Evolutionary conservation across 139 green algal species (phyloP).

Genomic region (Chlamydomonas sp.): DNA sequence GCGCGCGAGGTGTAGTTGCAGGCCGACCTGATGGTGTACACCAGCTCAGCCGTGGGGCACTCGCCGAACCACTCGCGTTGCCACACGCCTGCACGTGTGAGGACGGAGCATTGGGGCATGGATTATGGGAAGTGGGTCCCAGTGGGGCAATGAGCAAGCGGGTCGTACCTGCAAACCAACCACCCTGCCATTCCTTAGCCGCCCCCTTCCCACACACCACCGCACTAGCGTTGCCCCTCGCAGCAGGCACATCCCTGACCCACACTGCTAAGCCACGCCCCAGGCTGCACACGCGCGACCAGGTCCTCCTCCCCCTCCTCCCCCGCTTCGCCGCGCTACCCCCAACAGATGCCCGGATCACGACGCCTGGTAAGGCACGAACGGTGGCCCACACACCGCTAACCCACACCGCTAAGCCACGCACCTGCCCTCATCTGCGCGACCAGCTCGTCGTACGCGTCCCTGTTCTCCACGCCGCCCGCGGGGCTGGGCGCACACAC

Average conservation of each 20-base stretch:
- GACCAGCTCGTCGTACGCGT: slow-evolving; percentile 19
- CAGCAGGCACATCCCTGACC: background rate
- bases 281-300: too few species aligned
- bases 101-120: too few species aligned
- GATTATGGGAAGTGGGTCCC: too few species aligned
- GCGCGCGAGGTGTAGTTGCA: slow-evolving; percentile 2
- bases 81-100: background rate
- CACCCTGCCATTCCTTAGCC: background rate
- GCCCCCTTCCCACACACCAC: background rate
- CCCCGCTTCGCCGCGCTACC: too few species aligned
- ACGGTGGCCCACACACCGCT: background rate
- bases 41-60: slow-evolving; percentile 27
- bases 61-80: slow-evolving; percentile 8
- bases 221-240: too few species aligned
- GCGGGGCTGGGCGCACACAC: background rate
- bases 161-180: too few species aligned
- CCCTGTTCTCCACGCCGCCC: slow-evolving; percentile 14
- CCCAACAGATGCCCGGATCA: too few species aligned
- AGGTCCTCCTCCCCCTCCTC: too few species aligned
- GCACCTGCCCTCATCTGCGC: slow-evolving; percentile 11
- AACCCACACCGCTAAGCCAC: background rate
- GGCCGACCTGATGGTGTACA: slow-evolving; percentile 28
- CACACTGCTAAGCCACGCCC: background rate
- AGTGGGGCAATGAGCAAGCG: too few species aligned
- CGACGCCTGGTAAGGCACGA: too few species aligned